These are phyloP conservation scores for Streptanthus diversifolius DNA, from an alignment of 345 rosid species.

Conservation along the genomic window DNA sequence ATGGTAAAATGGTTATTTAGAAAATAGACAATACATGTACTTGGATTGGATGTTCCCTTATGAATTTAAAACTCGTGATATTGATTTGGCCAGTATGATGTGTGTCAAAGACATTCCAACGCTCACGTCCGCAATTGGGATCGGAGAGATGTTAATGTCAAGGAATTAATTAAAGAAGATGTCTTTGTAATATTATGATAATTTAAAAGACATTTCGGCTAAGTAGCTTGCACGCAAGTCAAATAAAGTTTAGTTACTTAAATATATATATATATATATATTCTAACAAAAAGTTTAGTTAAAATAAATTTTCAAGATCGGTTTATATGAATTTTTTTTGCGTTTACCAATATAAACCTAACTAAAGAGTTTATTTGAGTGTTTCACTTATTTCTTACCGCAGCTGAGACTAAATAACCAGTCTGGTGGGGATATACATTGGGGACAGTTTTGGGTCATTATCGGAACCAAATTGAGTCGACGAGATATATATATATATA, in stretches of 20 bases:
- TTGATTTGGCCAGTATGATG: background rate
- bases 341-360: background rate
- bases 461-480: background rate
- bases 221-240: too few species aligned
- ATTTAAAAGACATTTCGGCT: background rate
- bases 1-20: background rate
- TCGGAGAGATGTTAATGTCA: background rate
- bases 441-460: background rate
- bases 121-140: background rate
- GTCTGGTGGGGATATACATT: background rate
- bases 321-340: background rate
- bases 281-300: background rate
- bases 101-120: background rate
- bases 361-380: background rate
- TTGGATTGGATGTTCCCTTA: background rate
- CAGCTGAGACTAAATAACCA: background rate
- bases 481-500: background rate
- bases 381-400: background rate
- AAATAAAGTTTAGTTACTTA: too few species aligned
- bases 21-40: background rate
- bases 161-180: too few species aligned
- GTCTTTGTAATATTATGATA: too few species aligned
- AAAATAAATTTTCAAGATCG: background rate
- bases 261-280: fast-evolving
- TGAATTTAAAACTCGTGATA: background rate